phyloP scores from a whole-genome alignment of 2,329 filamentous ascomycete genomes.

The Penicillium sp. region DNA sequence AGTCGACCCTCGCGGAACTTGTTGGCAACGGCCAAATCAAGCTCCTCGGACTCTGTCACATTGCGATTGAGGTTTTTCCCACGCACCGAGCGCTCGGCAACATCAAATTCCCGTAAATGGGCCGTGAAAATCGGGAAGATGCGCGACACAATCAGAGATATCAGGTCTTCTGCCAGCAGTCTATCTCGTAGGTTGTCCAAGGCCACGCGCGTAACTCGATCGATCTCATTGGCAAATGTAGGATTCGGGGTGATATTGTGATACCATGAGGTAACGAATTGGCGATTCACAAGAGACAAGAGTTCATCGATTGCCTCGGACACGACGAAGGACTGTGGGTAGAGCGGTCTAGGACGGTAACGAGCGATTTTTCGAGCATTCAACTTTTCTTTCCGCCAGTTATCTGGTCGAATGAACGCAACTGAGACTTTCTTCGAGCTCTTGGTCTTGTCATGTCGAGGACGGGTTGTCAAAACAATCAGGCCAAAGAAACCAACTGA shows the following conservation, averaged over 20 bases:
- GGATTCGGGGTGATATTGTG: conserved; percentile 78
- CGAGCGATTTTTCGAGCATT: conserved; percentile 66
- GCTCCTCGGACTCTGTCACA: conserved; percentile 93
- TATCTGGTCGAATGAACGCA: conserved; percentile 63
- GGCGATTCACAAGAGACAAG: conserved; percentile 73
- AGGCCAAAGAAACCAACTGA: conserved; percentile 61
- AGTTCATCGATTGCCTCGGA: conserved; percentile 80
- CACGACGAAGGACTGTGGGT: conserved; percentile 74
- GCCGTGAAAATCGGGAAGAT: conserved; percentile 85
- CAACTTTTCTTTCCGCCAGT: conserved; percentile 72
- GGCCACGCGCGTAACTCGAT: conserved; percentile 74
- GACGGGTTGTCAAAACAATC: conserved; percentile 60
- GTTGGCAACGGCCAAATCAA: conserved; percentile 91
- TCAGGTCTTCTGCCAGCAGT: conserved; percentile 75
- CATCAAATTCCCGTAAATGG: conserved; percentile 87
- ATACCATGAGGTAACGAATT: conserved; percentile 92
- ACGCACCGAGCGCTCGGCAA: conserved; percentile 83
- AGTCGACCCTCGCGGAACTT: conserved; percentile 89
- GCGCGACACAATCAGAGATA: conserved; percentile 78
- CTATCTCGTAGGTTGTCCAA: conserved; percentile 72
- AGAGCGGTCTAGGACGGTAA: conserved; percentile 72
- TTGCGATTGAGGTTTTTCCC: conserved; percentile 85
- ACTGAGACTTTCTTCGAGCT: conserved; percentile 49
- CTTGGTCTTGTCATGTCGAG: conserved; percentile 42
- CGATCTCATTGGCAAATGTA: conserved; percentile 83